Percentiles rank a stretch among this genome's conserved stretches.
These are phyloP conservation scores for Dispira simplex DNA, from an alignment of 192 early-diverging fungal species.

Conservation along the genomic window DNA sequence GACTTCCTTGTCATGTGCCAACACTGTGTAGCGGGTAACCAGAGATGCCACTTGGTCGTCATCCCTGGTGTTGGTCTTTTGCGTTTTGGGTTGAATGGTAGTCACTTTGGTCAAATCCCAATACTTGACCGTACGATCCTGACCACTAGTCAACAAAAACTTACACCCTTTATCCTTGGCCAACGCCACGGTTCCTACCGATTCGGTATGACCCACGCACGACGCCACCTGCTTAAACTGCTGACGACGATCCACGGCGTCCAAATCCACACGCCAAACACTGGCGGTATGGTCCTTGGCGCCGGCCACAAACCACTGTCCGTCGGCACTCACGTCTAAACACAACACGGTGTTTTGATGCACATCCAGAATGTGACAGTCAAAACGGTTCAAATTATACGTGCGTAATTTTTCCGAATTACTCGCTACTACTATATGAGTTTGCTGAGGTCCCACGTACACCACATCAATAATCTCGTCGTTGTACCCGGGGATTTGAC, in stretches of 20 bases:
- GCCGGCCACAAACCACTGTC: slow-evolving; percentile 64
- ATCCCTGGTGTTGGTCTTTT: slow-evolving; percentile 4
- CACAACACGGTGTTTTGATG: slow-evolving; percentile 82
- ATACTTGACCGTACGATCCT: slow-evolving; percentile 90
- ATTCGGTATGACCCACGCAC: slow-evolving; percentile 82
- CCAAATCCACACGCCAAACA: slow-evolving; percentile 61
- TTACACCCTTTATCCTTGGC: slow-evolving; percentile 36
- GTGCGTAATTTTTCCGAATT: slow-evolving; percentile 87
- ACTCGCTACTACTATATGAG: slow-evolving; percentile 72
- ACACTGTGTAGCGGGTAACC: slow-evolving; percentile 64
- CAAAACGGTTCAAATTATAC: slow-evolving; percentile 58
- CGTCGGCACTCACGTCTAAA: slow-evolving; percentile 38
- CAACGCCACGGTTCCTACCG: slow-evolving; percentile 77
- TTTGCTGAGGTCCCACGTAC: slow-evolving; percentile 56
- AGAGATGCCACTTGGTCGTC: slow-evolving; percentile 19
- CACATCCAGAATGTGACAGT: slow-evolving; percentile 79
- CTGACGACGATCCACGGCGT: slow-evolving; percentile 30
- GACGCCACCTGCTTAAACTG: slow-evolving; percentile 48
- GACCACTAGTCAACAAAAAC: slow-evolving; percentile 74
- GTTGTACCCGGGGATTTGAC: slow-evolving; percentile 89
- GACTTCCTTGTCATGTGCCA: slow-evolving; percentile 95
- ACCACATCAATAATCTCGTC: slow-evolving; percentile 86
- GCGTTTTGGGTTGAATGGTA: slow-evolving; percentile 13
- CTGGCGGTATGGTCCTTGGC: slow-evolving; percentile 79
- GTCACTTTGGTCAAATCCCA: slow-evolving; percentile 63